These are phyloP conservation scores for Phaeolepiota aurea DNA, from an alignment of 768 basidiomycete species.

Conservation along the genomic window DNA sequence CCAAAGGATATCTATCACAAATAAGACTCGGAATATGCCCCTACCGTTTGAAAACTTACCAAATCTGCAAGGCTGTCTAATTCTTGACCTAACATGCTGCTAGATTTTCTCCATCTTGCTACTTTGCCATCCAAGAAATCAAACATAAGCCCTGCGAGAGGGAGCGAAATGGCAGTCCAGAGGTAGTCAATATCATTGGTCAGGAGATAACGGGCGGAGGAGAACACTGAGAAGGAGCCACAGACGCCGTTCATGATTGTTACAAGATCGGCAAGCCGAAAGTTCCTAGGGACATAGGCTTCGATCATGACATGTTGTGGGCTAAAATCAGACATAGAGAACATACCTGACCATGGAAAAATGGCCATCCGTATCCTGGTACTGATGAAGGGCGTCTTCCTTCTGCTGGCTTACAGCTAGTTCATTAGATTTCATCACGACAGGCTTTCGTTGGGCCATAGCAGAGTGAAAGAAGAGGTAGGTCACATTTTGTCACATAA, in stretches of 20 bases:
- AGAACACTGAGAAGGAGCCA: slow-evolving; percentile 92
- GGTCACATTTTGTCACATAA: not conserved
- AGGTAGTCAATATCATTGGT: slow-evolving; percentile 74
- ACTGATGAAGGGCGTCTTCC: slow-evolving; percentile 60
- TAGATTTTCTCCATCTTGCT: slow-evolving; percentile 93
- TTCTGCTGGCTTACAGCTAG: slow-evolving; percentile 13
- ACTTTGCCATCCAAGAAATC: slow-evolving; percentile 98
- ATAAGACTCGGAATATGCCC: slow-evolving; percentile 1
- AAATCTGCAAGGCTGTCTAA: slow-evolving; percentile 95
- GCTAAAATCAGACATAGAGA: slow-evolving; percentile 8
- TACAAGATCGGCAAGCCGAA: slow-evolving; percentile 94
- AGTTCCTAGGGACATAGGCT: slow-evolving; percentile 58
- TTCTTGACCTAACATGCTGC: slow-evolving; percentile 94
- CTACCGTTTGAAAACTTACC: slow-evolving; percentile 27
- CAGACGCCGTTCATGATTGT: slow-evolving; percentile 99
- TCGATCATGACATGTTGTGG: slow-evolving; percentile 9
- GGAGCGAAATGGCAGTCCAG: slow-evolving; percentile 81
- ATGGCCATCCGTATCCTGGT: slow-evolving; percentile 86
- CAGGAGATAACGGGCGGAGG: slow-evolving; percentile 81
- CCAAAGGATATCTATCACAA: slow-evolving; percentile 85
- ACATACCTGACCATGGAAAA: slow-evolving; percentile 92
- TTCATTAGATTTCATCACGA: slow-evolving; percentile 18
- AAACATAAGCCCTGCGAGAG: slow-evolving; percentile 92
- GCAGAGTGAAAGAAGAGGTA: slow-evolving; percentile 7
- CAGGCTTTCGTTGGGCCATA: slow-evolving; percentile 46